Conservation (phyloP, 2,329 filamentous ascomycete genomes). For the Cordyceps pruinosa region DNA sequence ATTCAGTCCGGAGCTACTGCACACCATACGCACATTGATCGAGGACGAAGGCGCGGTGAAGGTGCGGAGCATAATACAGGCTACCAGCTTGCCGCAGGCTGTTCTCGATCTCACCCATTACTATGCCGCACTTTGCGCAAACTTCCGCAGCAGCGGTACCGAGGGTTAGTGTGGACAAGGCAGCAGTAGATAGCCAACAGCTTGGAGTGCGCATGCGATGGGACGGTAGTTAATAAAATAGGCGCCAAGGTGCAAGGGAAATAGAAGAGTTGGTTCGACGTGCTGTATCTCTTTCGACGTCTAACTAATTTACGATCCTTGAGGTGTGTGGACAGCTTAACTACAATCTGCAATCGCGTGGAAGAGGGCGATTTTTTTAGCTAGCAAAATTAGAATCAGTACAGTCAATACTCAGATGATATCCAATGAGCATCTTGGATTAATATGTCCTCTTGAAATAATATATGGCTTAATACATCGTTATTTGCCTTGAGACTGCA, state of each 20-base stretch:
- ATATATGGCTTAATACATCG: neutral
- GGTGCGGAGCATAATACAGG: slow-evolving; percentile 93
- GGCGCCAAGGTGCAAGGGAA: neutral
- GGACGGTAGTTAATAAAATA: slow-evolving; percentile 1
- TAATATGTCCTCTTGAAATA: too few relatives aligned
- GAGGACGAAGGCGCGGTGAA: slow-evolving; percentile 98
- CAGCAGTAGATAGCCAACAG: neutral
- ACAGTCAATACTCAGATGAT: neutral
- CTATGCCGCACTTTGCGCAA: slow-evolving; percentile 89
- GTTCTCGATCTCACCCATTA: slow-evolving; percentile 93
- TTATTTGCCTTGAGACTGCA: neutral
- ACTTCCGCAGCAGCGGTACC: slow-evolving; percentile 89
- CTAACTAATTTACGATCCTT: too few relatives aligned
- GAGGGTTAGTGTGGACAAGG: slow-evolving; percentile 54
- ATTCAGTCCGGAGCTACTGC: slow-evolving; percentile 88
- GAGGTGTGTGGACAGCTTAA: too few relatives aligned
- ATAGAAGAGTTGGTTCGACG: neutral
- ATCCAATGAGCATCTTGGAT: neutral
- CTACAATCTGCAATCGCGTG: too few relatives aligned
- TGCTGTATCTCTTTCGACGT: neutral
- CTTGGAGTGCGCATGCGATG: neutral
- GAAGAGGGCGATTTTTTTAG: neutral
- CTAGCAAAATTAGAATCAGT: neutral
- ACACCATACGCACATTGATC: slow-evolving; percentile 83
- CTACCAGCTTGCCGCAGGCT: slow-evolving; percentile 85